Conservation (phyloP, 2,329 filamentous ascomycete genomes). For the Chaetomium sp. region DNA sequence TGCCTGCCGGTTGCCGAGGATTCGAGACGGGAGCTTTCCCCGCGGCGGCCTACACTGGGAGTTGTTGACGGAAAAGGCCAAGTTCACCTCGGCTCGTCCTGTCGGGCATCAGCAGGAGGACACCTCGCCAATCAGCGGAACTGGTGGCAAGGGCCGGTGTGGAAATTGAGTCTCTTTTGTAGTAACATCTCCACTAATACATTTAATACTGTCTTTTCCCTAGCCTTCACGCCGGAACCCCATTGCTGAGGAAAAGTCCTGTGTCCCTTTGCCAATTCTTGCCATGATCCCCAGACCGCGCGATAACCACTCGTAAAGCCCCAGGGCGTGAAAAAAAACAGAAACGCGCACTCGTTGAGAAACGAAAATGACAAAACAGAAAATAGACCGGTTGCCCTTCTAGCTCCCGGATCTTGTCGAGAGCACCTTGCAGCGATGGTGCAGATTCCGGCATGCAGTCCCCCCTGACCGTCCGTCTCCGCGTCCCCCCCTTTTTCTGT, state of each 20-base stretch:
- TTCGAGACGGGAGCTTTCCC: background rate
- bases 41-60: background rate
- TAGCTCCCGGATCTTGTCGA: background rate
- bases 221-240: constrained; percentile 6
- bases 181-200: constrained; percentile 5
- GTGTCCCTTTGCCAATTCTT: constrained; percentile 25
- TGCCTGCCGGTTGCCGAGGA: background rate
- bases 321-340: background rate
- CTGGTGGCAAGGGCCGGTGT: constrained; percentile 8
- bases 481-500: background rate
- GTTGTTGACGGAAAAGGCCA: background rate
- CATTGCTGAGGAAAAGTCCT: constrained; percentile 29
- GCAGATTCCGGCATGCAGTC: background rate
- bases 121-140: background rate
- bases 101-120: constrained; percentile 4
- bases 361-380: background rate
- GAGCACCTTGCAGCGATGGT: constrained; percentile 6
- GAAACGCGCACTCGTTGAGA: background rate
- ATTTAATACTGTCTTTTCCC: background rate
- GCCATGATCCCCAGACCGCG: background rate
- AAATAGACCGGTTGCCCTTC: background rate
- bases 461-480: background rate
- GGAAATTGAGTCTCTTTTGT: constrained; percentile 8
- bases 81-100: background rate
- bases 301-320: background rate